Conservation (phyloP, 2,329 filamentous ascomycete genomes). For the Trichoderma afroharzianum region DNA sequence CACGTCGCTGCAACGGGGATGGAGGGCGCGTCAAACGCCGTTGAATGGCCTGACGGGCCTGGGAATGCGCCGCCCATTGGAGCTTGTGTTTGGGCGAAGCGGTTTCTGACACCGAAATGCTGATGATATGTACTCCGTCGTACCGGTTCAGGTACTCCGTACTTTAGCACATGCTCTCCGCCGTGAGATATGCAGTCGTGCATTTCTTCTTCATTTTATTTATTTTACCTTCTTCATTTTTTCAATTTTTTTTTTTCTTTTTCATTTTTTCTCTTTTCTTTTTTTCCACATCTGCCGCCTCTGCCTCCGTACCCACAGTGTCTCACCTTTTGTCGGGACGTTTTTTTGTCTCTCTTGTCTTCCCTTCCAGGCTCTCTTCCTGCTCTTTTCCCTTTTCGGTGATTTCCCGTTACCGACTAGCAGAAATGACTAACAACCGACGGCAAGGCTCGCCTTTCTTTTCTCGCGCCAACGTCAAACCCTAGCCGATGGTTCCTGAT, state of each 20-base stretch:
- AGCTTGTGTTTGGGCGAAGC: constrained; percentile 5
- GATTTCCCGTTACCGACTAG: background rate
- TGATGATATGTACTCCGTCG: background rate
- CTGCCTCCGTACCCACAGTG: background rate
- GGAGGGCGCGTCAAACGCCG: constrained; percentile 9
- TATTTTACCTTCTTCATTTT: background rate
- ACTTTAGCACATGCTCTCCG: background rate
- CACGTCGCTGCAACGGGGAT: constrained; percentile 16
- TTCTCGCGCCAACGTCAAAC: background rate
- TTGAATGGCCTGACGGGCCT: constrained; percentile 15
- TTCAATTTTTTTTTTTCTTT: background rate
- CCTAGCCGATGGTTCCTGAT: constrained; percentile 6
- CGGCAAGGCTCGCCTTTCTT: background rate
- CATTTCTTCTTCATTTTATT: background rate
- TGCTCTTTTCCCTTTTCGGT: background rate
- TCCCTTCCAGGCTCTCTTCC: background rate
- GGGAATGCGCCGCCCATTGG: constrained; percentile 6
- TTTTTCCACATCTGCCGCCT: background rate
- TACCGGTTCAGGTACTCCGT: background rate
- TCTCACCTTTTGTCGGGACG: background rate
- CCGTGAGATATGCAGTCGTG: background rate
- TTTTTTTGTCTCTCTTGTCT: background rate
- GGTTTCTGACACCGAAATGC: constrained; percentile 14
- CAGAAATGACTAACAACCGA: background rate
- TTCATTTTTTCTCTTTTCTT: no score